Conservation (phyloP, 306 rosid genomes). For the Canavalia ensiformis region DNA sequence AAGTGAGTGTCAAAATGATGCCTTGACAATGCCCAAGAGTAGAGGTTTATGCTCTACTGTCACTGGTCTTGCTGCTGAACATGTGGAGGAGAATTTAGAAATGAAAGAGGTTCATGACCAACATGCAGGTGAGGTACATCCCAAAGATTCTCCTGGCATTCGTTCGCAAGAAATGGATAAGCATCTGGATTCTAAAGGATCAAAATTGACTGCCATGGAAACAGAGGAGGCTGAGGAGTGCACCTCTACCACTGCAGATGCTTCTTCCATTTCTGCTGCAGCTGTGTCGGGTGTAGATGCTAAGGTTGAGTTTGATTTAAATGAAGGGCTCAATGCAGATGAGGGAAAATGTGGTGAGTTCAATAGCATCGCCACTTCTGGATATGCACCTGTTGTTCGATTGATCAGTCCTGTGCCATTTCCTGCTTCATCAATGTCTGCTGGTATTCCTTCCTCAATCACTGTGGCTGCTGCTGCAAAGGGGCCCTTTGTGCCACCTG, state of each 20-base stretch:
- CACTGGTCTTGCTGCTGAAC: constrained; percentile 48
- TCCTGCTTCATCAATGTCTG: constrained; percentile 58
- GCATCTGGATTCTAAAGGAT: constrained; percentile 46
- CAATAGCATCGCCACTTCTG: constrained; percentile 49
- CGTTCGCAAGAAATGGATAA: constrained; percentile 61
- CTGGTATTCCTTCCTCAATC: constrained; percentile 57
- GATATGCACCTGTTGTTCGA: constrained; percentile 51
- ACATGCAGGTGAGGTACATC: constrained; percentile 41
- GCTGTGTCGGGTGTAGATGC: constrained; percentile 57
- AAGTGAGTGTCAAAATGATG: constrained; percentile 39
- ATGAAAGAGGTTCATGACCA: constrained; percentile 49
- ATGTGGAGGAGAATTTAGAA: constrained; percentile 58
- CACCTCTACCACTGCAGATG: constrained; percentile 70
- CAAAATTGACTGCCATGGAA: constrained; percentile 56
- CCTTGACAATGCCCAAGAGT: constrained; percentile 40
- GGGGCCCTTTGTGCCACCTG: constrained; percentile 70
- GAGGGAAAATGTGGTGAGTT: constrained; percentile 66
- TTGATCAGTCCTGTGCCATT: constrained; percentile 65
- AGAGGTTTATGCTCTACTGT: constrained; percentile 49
- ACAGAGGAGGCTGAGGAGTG: constrained; percentile 73
- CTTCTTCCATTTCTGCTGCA: constrained; percentile 61
- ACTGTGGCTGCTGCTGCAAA: constrained; percentile 83
- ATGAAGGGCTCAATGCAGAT: constrained; percentile 73
- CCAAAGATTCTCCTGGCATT: constrained; percentile 41
- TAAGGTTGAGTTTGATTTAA: constrained; percentile 76